Percentiles rank a stretch among this genome's conserved stretches.
These are phyloP conservation scores for Dacryopinax spathularia DNA, from an alignment of 768 basidiomycete species.

Conservation along the genomic window DNA sequence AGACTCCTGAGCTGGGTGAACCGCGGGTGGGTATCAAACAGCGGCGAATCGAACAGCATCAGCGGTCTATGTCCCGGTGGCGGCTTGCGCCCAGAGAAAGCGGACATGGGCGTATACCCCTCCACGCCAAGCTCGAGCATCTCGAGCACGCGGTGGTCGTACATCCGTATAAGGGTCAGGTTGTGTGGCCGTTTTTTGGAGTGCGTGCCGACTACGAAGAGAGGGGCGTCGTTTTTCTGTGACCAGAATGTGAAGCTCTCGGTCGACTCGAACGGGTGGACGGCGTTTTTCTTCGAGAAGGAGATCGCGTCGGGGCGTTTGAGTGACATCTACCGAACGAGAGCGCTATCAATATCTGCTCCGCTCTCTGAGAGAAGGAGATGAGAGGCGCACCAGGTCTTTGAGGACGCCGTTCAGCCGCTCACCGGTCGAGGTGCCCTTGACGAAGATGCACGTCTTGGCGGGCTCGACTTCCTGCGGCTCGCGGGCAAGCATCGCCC, in stretches of 20 bases:
- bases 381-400: conserved; percentile 53
- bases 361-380: not conserved
- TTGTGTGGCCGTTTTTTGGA: conserved; percentile 90
- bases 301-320: conserved; percentile 83
- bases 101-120: conserved; percentile 58
- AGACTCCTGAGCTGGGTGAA: conserved; percentile 85
- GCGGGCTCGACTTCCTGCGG: conserved; percentile 83
- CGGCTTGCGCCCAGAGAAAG: conserved; percentile 80
- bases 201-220: conserved; percentile 82
- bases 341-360: not conserved
- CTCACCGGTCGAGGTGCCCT: conserved; percentile 75
- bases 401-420: conserved; percentile 67
- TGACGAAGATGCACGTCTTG: conserved; percentile 78
- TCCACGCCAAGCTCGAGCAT: conserved; percentile 93
- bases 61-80: conserved; percentile 81
- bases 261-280: conserved; percentile 79
- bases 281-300: conserved; percentile 84
- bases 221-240: conserved; percentile 80
- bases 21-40: conserved; percentile 89
- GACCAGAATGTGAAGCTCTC: conserved; percentile 86
- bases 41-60: conserved; percentile 88
- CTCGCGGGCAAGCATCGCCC: conserved; percentile 70
- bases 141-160: conserved; percentile 71
- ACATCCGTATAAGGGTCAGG: conserved; percentile 74
- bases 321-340: conserved; percentile 58